Conservation (phyloP, 768 basidiomycete genomes). For the Scleroderma bovista region DNA sequence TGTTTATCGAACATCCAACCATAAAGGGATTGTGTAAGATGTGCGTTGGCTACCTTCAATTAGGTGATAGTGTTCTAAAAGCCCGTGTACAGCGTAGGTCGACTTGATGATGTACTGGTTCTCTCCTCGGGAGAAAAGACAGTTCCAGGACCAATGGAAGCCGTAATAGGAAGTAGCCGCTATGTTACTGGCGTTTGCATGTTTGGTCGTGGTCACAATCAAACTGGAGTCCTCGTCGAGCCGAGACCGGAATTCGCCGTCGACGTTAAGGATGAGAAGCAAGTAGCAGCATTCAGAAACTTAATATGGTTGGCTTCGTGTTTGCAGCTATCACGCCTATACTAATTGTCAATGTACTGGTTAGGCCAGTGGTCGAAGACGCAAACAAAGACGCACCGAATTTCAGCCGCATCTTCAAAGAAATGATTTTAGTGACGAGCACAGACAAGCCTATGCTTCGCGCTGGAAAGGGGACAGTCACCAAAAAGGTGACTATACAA, state of each 20-base stretch:
- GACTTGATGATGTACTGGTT: slow-evolving; percentile 31
- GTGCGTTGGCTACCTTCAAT: slow-evolving; percentile 16
- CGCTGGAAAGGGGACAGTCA: slow-evolving; percentile 42
- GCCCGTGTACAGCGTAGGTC: slow-evolving; percentile 30
- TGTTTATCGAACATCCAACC: slow-evolving; percentile 40
- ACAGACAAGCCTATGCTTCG: slow-evolving; percentile 40
- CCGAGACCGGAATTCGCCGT: slow-evolving; percentile 29
- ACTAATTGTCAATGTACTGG: not conserved
- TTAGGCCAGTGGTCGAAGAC: slow-evolving; percentile 35
- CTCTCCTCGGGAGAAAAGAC: slow-evolving; percentile 31
- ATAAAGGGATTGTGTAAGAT: slow-evolving; percentile 39
- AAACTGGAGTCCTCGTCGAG: slow-evolving; percentile 27
- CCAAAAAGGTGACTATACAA: slow-evolving; percentile 34
- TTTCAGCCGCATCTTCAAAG: slow-evolving; percentile 43
- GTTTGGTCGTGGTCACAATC: slow-evolving; percentile 33
- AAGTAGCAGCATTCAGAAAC: slow-evolving; percentile 30
- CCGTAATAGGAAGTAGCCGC: slow-evolving; percentile 13
- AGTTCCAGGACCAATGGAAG: slow-evolving; percentile 31
- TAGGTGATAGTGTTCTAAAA: not conserved
- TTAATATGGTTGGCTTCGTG: slow-evolving; percentile 30
- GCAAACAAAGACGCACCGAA: slow-evolving; percentile 37
- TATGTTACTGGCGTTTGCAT: slow-evolving; percentile 30
- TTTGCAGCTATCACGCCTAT: not conserved
- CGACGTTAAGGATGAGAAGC: slow-evolving; percentile 23
- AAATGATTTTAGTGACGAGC: slow-evolving; percentile 45